A percentile compares a stretch with the other conserved stretches of the same genome.
phyloP scores from a whole-genome alignment of 495 filamentous ascomycete genomes.

The Aspergillus biplanus region DNA sequence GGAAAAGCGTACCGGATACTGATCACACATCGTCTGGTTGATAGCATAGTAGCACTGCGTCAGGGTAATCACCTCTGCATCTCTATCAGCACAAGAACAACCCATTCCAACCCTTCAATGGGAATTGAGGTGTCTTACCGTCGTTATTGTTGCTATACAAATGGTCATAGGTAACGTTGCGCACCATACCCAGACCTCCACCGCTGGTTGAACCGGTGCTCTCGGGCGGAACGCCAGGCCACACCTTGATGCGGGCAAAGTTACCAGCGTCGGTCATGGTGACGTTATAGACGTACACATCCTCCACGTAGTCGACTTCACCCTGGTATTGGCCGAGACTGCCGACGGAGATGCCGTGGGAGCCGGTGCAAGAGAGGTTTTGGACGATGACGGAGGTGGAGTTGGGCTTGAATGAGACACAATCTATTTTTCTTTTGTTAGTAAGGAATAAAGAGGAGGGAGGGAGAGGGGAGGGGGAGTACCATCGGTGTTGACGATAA shows the following conservation, averaged over 20 bases:
- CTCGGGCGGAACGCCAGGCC: slow-evolving; percentile 9
- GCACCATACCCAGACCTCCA: slow-evolving; percentile 9
- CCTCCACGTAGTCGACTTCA: slow-evolving; percentile 8
- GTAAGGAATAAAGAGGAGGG: background rate
- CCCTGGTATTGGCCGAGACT: slow-evolving; percentile 15
- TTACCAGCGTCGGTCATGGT: slow-evolving; percentile 12
- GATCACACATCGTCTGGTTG: slow-evolving; percentile 12
- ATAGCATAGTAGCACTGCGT: slow-evolving; percentile 14
- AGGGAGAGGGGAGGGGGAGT: background rate
- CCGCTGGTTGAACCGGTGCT: background rate
- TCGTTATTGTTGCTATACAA: slow-evolving; percentile 15
- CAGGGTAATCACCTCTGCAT: slow-evolving; percentile 1
- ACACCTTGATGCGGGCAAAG: slow-evolving; percentile 16
- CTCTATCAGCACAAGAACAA: no score
- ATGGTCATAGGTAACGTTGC: slow-evolving; percentile 19
- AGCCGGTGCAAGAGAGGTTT: slow-evolving; percentile 15
- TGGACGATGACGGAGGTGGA: slow-evolving; percentile 15
- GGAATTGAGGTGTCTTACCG: background rate
- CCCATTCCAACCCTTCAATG: no score
- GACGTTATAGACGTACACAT: slow-evolving; percentile 16
- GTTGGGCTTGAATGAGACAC: slow-evolving; percentile 20
- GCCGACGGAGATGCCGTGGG: slow-evolving; percentile 20
- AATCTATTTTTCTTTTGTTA: background rate
- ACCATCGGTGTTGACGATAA: slow-evolving; percentile 13
- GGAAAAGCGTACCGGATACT: slow-evolving; percentile 7